Conservation (phyloP, 1,284 basidiomycete species). For the Boletus sp. region DNA sequence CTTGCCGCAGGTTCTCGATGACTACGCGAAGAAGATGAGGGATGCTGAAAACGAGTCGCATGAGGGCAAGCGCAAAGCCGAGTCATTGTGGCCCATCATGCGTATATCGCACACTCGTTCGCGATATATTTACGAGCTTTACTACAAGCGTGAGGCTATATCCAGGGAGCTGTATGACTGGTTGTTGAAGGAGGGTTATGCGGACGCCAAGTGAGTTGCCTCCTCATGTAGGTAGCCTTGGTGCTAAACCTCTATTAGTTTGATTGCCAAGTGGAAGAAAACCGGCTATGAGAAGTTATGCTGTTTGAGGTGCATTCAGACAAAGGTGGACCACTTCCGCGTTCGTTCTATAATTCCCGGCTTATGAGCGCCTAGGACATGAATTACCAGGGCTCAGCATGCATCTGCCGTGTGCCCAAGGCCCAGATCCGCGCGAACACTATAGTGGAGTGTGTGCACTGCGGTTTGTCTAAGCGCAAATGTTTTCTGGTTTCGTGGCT, state of each 20-base stretch:
- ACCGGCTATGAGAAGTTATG: slow-evolving; percentile 98
- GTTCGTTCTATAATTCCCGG: slow-evolving; percentile 10
- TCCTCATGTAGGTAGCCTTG: slow-evolving; percentile 5
- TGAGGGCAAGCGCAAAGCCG: slow-evolving; percentile 96
- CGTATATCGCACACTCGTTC: slow-evolving; percentile 93
- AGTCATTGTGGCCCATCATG: slow-evolving; percentile 99
- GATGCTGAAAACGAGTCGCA: slow-evolving; percentile 97
- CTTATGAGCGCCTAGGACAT: slow-evolving; percentile 66
- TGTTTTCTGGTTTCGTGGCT: slow-evolving; percentile 9
- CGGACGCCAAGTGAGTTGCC: slow-evolving; percentile 85
- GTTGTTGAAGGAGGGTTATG: slow-evolving; percentile 96
- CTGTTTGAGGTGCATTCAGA: slow-evolving; percentile 96
- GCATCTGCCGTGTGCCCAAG: slow-evolving; percentile 96
- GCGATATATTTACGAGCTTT: slow-evolving; percentile 96
- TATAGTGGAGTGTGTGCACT: slow-evolving; percentile 96
- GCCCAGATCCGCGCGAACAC: slow-evolving; percentile 87
- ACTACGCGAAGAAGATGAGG: slow-evolving; percentile 95
- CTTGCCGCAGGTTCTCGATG: slow-evolving; percentile 72
- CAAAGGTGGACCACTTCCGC: slow-evolving; percentile 53
- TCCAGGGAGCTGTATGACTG: slow-evolving; percentile 95
- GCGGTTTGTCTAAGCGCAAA: slow-evolving; percentile 60
- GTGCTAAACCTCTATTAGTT: slow-evolving; percentile 43
- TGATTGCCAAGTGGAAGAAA: slow-evolving; percentile 99
- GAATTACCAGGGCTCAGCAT: slow-evolving; percentile 99
- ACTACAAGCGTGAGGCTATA: slow-evolving; percentile 97